Percentiles rank a stretch among this genome's conserved stretches.
phyloP scores from a whole-genome alignment of 331 rosid genomes.

The Acacia concinna region DNA sequence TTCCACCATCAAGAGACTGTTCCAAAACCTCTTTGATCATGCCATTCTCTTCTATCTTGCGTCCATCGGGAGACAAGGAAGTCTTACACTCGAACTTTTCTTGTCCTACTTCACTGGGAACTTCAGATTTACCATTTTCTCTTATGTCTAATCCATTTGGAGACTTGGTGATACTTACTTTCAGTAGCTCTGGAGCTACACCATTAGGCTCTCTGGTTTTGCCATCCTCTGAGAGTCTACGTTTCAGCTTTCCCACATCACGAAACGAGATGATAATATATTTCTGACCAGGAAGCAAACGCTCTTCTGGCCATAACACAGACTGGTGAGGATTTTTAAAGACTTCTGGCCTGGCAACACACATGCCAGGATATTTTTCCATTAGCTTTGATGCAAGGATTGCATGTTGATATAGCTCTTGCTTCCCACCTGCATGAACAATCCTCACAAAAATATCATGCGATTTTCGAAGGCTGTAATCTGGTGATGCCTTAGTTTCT shows the following conservation, averaged over 20 bases:
- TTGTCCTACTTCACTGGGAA: conserved; percentile 20
- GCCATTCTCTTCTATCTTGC: conserved; percentile 18
- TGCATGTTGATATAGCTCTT: conserved; percentile 51
- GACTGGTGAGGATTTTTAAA: conserved; percentile 64
- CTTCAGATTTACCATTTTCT: conserved; percentile 27
- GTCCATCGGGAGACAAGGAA: conserved; percentile 6
- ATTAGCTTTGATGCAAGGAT: conserved; percentile 55
- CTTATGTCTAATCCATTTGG: conserved; percentile 20
- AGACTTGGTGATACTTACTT: conserved; percentile 25
- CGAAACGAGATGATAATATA: conserved; percentile 51
- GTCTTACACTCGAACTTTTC: conserved; percentile 21
- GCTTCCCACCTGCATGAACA: conserved; percentile 61
- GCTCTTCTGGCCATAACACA: conserved; percentile 48
- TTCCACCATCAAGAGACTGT: conserved; percentile 20
- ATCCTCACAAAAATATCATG: conserved; percentile 57
- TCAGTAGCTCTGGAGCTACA: conserved; percentile 30
- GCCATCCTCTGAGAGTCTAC: conserved; percentile 32
- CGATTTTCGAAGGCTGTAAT: conserved; percentile 28
- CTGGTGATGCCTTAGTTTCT: conserved; percentile 24
- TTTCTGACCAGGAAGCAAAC: conserved; percentile 63
- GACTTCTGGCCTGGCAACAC: conserved; percentile 63
- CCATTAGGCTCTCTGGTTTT: conserved; percentile 22
- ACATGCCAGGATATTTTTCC: conserved; percentile 67
- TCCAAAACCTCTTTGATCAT: conserved; percentile 28
- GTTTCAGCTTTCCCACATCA: conserved; percentile 57